These are phyloP conservation scores for Gorgonomyces haynaldii DNA, from an alignment of 192 early-diverging fungal species.

Conservation along the genomic window DNA sequence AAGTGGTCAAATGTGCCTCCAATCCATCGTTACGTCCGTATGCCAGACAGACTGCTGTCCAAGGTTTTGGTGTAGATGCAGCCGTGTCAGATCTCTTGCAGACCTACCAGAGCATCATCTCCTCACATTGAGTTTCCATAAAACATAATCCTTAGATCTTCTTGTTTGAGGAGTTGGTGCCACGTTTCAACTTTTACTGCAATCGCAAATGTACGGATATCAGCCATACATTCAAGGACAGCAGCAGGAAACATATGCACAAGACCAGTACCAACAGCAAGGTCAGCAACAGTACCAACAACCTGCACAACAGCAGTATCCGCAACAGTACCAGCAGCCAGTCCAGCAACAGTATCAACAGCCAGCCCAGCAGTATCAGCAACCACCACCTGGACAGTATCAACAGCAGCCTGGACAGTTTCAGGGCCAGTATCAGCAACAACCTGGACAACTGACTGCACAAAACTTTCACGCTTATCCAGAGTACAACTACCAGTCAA, in stretches of 20 bases:
- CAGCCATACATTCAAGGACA: no score
- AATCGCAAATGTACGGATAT: no score
- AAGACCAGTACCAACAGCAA: slow-evolving; percentile 10
- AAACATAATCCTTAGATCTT: neutral
- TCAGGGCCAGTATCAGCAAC: neutral
- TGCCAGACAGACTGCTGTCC: slow-evolving; percentile 21
- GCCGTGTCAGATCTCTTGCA: slow-evolving; percentile 25
- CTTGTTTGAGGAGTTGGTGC: no score
- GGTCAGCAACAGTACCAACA: slow-evolving; percentile 3
- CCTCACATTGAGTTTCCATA: neutral
- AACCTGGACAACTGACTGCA: neutral
- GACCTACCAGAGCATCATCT: slow-evolving; percentile 20
- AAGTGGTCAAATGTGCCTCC: slow-evolving; percentile 8
- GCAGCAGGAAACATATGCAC: no score
- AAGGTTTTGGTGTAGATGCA: slow-evolving; percentile 18
- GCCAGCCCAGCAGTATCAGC: neutral
- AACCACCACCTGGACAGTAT: neutral
- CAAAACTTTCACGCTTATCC: slow-evolving; percentile 4
- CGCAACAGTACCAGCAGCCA: neutral
- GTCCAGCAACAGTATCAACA: neutral
- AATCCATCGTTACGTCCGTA: slow-evolving; percentile 7
- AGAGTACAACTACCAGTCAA: slow-evolving; percentile 1
- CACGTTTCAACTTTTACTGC: no score
- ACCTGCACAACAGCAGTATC: slow-evolving; percentile 1
- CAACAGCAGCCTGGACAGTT: slow-evolving; percentile 4